Conservation (phyloP, 129 eudicot genomes). For the Solidago caesia region DNA sequence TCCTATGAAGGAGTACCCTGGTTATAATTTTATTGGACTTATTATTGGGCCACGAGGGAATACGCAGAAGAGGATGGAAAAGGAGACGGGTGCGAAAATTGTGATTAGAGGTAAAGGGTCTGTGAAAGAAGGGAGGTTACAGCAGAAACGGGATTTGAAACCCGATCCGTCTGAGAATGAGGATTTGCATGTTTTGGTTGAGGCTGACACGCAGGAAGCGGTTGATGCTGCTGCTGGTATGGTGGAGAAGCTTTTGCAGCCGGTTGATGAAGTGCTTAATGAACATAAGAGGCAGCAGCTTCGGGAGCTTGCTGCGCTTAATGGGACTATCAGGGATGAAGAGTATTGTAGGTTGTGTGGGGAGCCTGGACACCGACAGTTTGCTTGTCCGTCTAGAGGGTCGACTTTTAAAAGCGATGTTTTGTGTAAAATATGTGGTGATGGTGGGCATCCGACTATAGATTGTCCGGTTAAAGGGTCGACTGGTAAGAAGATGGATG, state of each 20-base stretch:
- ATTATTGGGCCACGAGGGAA: constrained; percentile 92
- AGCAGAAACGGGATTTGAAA: constrained; percentile 76
- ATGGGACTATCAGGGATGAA: constrained; percentile 88
- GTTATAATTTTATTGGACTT: constrained; percentile 80
- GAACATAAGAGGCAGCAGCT: constrained; percentile 94
- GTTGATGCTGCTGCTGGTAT: constrained; percentile 85
- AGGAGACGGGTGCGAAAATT: constrained; percentile 84
- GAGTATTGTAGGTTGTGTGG: constrained; percentile 83
- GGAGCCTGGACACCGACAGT: constrained; percentile 82
- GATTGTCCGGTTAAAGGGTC: constrained; percentile 86
- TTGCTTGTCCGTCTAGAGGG: constrained; percentile 64
- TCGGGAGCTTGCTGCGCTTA: constrained; percentile 85
- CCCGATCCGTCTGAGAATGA: constrained; percentile 71
- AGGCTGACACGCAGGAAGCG: constrained; percentile 81
- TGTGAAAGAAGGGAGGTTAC: constrained; percentile 73
- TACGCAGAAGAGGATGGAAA: constrained; percentile 88
- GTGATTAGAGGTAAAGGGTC: constrained; percentile 89
- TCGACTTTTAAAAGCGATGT: constrained; percentile 89
- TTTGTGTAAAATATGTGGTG: constrained; percentile 82
- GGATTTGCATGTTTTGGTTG: constrained; percentile 86
- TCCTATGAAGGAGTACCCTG: constrained; percentile 86
- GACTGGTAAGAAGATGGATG: constrained; percentile 88
- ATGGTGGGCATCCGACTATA: constrained; percentile 90
- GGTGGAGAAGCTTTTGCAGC: constrained; percentile 84
- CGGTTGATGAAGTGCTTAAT: constrained; percentile 81